A percentile compares a stretch with the other conserved stretches of the same genome.
phyloP scores from a whole-genome alignment of 139 green algal genomes.

The Auxenochlorella pyrenoidosa region DNA sequence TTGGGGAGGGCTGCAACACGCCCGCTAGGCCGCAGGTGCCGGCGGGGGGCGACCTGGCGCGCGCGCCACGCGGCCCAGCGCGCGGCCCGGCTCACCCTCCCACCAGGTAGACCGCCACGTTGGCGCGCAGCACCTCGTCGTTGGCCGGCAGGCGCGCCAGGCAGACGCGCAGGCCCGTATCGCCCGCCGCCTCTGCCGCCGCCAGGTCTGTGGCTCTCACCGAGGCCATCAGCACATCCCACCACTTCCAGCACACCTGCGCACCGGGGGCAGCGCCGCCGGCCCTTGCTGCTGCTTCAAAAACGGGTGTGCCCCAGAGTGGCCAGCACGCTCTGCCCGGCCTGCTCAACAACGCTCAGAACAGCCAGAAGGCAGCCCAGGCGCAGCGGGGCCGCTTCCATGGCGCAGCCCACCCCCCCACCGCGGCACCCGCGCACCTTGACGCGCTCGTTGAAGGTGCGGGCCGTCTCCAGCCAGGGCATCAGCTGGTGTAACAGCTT shows the following conservation, averaged over 20 bases:
- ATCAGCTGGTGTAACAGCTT: background rate
- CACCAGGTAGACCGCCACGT: background rate
- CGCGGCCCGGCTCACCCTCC: background rate
- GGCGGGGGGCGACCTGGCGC: too few species aligned
- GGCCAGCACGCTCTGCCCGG: too few species aligned
- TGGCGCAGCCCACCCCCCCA: too few species aligned
- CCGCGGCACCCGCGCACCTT: slow-evolving; percentile 16
- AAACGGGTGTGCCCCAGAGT: too few species aligned
- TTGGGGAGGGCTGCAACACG: background rate
- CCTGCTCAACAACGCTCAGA: too few species aligned
- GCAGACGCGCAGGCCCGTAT: slow-evolving; percentile 13
- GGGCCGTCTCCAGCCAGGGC: slow-evolving; percentile 1
- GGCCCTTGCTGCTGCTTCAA: too few species aligned
- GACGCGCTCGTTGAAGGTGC: background rate
- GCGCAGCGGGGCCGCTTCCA: too few species aligned
- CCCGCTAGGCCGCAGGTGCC: too few species aligned
- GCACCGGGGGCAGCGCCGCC: background rate
- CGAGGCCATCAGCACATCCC: background rate
- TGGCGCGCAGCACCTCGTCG: background rate
- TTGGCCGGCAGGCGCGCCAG: background rate
- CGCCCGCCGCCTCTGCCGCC: background rate
- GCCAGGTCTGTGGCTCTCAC: background rate
- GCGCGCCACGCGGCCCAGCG: too few species aligned
- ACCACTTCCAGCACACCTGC: slow-evolving; percentile 10
- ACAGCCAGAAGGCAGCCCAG: too few species aligned